A percentile compares a stretch with the other conserved stretches of the same genome.
These are phyloP conservation scores for Chrysanthemum seticuspe DNA, from an alignment of 129 eudicot species.

Conservation along the genomic window DNA sequence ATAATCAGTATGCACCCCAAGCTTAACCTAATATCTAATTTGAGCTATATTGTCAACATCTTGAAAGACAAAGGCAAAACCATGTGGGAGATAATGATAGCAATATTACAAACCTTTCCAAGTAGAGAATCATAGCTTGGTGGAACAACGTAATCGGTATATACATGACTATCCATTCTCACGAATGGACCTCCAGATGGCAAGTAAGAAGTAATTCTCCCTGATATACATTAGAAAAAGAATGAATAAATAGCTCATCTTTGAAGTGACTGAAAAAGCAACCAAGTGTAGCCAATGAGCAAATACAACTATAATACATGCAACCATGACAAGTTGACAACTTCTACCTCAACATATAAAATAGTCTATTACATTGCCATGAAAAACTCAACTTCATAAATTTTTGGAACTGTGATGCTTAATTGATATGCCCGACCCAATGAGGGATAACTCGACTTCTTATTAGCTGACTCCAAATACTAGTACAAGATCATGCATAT, in stretches of 20 bases:
- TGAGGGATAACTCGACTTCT: background rate
- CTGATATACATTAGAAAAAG: conserved; percentile 35
- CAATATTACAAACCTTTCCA: conserved; percentile 68
- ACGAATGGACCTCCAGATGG: conserved; percentile 99
- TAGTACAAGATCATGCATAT: background rate
- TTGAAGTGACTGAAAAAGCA: conserved; percentile 11
- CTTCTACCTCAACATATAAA: background rate
- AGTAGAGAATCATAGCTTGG: conserved; percentile 98
- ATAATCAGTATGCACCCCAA: background rate
- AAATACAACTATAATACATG: background rate
- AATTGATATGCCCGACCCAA: too few species aligned
- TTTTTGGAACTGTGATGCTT: too few species aligned
- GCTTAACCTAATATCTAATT: background rate
- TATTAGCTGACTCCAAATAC: background rate
- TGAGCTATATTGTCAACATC: background rate
- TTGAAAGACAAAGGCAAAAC: background rate
- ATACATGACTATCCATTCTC: conserved; percentile 98
- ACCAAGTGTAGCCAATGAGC: conserved; percentile 8
- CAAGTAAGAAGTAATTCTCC: conserved; percentile 83
- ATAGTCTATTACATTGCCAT: background rate
- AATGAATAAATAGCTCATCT: conserved; percentile 10
- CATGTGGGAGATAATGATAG: background rate
- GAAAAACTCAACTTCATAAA: background rate
- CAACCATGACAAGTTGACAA: background rate
- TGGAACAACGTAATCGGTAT: conserved; percentile 95